Evolutionary conservation across 768 basidiomycete genomes (phyloP), one percentile per base, ranked within the genome.

Genomic region (Phylloporus arenicola): DNA sequence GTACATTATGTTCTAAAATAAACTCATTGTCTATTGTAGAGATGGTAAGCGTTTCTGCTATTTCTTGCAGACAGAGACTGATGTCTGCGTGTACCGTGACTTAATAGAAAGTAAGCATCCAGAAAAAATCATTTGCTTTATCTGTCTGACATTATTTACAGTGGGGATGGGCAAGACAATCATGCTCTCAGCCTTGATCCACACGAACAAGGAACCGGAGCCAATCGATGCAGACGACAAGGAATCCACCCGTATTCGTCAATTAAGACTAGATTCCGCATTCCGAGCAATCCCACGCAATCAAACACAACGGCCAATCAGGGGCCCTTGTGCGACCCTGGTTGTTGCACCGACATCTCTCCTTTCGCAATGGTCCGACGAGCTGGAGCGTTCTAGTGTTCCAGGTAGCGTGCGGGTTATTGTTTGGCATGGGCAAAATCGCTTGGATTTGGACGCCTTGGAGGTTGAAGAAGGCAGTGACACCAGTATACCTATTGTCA

Each of bases 141-240:
- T 38, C 45, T 12, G 54, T 25, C 13, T 57, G 41, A 50, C 44
- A 27, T 22, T 48, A 52, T 47, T 55, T 11, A 38, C 47, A 91
- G 89, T 93, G 91, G 91, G 91, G n/a, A 87, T 94, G 82, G 92
- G 92, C 7, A 94, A 94, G 71, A 92, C 91, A 1, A 92, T 93
- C 56, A 93, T 93, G 89, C 68, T 96, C 30, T 89, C 92, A 2
- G 83, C 91, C 10, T 79, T 96, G 45, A 87, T 96, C 22, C 92
- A 94, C 54, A 83, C 81, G 11, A 90, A 86, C 56, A 79, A 76
- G 41, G 77, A 71, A 6, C 68, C 73, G 4, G 75, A 81, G 19
- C 61, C 70, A 17, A 56, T 70, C 11, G 57, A 65, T n/a, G 59
- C 62, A 1, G 62, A 68, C 4, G 49, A 53, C 3, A 59, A 55